These are phyloP conservation scores for Lepidium didymum DNA, from an alignment of 345 rosid genomes.

Conservation along the genomic window DNA sequence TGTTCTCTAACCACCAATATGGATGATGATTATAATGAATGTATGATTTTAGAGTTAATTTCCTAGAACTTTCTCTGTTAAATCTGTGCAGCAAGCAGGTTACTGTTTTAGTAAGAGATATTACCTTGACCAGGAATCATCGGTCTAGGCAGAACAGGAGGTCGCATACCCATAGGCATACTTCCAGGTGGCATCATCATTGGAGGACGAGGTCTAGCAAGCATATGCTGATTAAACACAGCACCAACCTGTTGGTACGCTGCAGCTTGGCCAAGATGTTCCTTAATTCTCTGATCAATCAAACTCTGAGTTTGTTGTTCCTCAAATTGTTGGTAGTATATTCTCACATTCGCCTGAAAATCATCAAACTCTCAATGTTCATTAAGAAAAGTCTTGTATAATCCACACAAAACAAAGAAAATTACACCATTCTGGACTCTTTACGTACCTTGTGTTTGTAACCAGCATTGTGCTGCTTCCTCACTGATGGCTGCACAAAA, in stretches of 20 bases:
- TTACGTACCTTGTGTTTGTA: conserved; percentile 87
- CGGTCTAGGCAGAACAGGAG: conserved; percentile 86
- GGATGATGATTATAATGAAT: background rate
- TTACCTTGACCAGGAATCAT: conserved; percentile 42
- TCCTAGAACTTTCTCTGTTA: background rate
- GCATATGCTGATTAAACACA: conserved; percentile 75
- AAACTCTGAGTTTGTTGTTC: conserved; percentile 96
- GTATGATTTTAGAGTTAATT: background rate
- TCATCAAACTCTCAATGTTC: background rate
- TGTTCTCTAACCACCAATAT: background rate
- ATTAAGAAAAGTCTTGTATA: background rate
- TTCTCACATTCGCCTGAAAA: conserved; percentile 78
- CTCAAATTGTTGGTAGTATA: conserved; percentile 96
- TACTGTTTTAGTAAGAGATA: background rate
- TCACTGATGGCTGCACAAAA: conserved; percentile 81
- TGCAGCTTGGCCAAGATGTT: conserved; percentile 87
- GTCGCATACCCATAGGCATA: conserved; percentile 68
- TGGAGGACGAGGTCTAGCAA: conserved; percentile 77
- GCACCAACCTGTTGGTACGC: conserved; percentile 89
- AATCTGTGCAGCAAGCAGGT: background rate
- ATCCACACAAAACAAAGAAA: background rate
- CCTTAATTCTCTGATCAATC: conserved; percentile 93
- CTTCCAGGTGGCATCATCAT: conserved; percentile 54
- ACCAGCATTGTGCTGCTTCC: conserved; percentile 99
- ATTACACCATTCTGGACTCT: background rate